Conservation (phyloP, 768 basidiomycete species). For the Pleurotus platypus region DNA sequence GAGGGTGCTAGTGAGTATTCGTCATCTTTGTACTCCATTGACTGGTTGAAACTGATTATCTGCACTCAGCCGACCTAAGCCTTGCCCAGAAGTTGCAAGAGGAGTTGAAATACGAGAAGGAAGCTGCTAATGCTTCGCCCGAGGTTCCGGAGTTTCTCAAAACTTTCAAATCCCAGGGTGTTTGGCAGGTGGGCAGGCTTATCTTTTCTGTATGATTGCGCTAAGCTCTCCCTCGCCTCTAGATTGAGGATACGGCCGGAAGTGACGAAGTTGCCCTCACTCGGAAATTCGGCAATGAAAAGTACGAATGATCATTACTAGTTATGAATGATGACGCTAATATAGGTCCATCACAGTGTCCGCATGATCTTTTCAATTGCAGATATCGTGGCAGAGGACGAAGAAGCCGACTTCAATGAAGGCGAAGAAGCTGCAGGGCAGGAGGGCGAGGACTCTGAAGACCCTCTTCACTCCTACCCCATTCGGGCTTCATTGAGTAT, state of each 20-base stretch:
- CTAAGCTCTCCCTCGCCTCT: conserved; percentile 4
- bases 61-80: conserved; percentile 58
- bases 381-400: conserved; percentile 63
- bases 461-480: conserved; percentile 50
- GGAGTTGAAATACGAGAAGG: conserved; percentile 85
- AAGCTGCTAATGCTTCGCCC: conserved; percentile 35
- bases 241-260: conserved; percentile 70
- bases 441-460: conserved; percentile 20
- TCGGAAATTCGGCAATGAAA: conserved; percentile 90
- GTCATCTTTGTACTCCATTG: background rate
- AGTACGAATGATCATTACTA: conserved; percentile 42
- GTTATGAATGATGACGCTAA: background rate
- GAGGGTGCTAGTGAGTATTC: conserved; percentile 40
- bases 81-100: conserved; percentile 73
- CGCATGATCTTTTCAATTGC: conserved; percentile 91
- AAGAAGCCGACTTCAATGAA: conserved; percentile 31
- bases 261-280: conserved; percentile 79
- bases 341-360: conserved; percentile 46
- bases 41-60: too few species aligned
- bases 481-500: conserved; percentile 80
- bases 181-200: conserved; percentile 65
- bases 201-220: background rate
- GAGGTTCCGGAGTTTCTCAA: conserved; percentile 72
- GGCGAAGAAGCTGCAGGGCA: conserved; percentile 28
- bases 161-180: conserved; percentile 64